Conservation (phyloP, 208 protist genomes). For the Leishmania martiniquensis region DNA sequence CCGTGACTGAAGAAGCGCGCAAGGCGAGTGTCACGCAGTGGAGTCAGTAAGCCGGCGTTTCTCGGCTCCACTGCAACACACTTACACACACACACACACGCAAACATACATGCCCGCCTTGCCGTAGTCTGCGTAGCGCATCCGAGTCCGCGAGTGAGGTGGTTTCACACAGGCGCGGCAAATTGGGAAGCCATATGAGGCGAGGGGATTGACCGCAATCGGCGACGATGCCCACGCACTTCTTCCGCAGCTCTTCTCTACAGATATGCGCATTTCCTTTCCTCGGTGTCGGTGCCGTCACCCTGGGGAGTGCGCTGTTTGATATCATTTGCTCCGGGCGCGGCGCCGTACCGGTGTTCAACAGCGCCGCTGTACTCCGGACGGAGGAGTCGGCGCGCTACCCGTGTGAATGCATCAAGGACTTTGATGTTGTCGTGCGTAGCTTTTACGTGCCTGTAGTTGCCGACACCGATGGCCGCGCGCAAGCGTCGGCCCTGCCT, state of each 20-base stretch:
- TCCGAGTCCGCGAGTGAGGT: neutral
- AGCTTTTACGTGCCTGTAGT: slow-evolving; percentile 66
- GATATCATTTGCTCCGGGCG: slow-evolving; percentile 24
- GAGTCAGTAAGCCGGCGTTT: neutral
- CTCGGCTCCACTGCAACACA: neutral
- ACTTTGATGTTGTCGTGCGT: slow-evolving; percentile 78
- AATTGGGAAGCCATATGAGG: neutral
- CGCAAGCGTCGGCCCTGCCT: neutral
- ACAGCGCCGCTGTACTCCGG: slow-evolving; percentile 34
- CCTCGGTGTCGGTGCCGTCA: slow-evolving; percentile 16
- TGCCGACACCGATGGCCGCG: neutral
- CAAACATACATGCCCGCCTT: neutral
- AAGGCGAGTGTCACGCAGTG: neutral
- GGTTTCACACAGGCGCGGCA: neutral
- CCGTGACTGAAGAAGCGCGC: neutral
- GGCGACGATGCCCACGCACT: slow-evolving; percentile 25
- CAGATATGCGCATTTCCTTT: slow-evolving; percentile 10
- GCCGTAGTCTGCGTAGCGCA: neutral
- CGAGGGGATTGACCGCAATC: neutral
- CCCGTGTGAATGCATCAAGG: slow-evolving; percentile 59
- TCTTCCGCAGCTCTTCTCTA: slow-evolving; percentile 25
- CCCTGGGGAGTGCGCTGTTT: slow-evolving; percentile 23
- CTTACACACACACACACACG: no score
- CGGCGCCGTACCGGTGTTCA: slow-evolving; percentile 51
- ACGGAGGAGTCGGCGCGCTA: slow-evolving; percentile 71